phyloP scores from a whole-genome alignment of 2,329 filamentous ascomycete genomes.

The Podosphaera aphanis region DNA sequence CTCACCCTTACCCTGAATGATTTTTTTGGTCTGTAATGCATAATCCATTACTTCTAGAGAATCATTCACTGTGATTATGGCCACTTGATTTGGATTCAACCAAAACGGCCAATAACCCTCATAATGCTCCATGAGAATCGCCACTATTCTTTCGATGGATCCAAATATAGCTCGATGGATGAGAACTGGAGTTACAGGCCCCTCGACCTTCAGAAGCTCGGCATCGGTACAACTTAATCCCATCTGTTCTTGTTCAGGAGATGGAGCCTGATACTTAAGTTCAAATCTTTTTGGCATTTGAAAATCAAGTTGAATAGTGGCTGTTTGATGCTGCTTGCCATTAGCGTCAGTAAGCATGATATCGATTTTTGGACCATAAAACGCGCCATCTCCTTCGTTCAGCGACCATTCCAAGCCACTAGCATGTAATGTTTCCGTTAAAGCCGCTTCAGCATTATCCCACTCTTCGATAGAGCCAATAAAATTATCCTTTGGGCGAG shows the following conservation, averaged over 20 bases:
- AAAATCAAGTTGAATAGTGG: conserved; percentile 75
- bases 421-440: conserved; percentile 36
- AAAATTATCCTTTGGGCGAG: conserved; percentile 49
- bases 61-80: conserved; percentile 50
- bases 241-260: conserved; percentile 34
- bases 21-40: conserved; percentile 7
- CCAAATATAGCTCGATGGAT: conserved; percentile 70
- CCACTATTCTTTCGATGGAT: conserved; percentile 66
- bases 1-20: conserved; percentile 1
- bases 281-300: conserved; percentile 67
- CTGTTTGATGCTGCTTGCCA: conserved; percentile 72
- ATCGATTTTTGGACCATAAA: conserved; percentile 84
- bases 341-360: conserved; percentile 58
- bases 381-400: conserved; percentile 66
- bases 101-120: conserved; percentile 68
- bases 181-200: conserved; percentile 48
- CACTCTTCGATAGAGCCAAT: conserved; percentile 55
- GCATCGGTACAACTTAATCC: conserved; percentile 26
- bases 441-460: conserved; percentile 41
- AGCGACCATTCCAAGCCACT: conserved; percentile 47
- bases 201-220: conserved; percentile 25
- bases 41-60: conserved; percentile 16
- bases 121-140: conserved; percentile 64
- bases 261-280: conserved; percentile 48
- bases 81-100: conserved; percentile 59